Evolutionary conservation across 1,284 basidiomycete genomes (phyloP).

Genomic region (Naganishia albida): DNA sequence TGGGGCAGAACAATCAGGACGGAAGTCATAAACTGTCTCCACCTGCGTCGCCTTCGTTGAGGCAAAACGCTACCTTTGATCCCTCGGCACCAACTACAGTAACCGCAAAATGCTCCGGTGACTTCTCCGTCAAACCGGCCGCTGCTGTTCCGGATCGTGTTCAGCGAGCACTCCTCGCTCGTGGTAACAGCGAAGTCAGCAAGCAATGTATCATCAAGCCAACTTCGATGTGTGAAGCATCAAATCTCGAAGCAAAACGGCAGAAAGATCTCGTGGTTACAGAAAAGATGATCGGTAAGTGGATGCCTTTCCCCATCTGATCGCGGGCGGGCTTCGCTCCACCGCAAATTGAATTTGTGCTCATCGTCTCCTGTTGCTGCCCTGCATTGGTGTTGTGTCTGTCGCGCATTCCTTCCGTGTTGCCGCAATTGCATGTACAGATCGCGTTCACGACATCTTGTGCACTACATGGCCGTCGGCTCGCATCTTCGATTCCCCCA

Average conservation of each 20-base stretch:
- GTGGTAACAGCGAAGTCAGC: conserved; percentile 20
- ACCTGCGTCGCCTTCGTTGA: conserved; percentile 6
- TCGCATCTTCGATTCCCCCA: conserved; percentile 29
- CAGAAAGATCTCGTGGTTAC: conserved; percentile 29
- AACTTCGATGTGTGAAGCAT: neutral
- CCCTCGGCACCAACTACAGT: conserved; percentile 12
- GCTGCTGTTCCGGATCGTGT: neutral
- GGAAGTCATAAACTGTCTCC: conserved; percentile 13
- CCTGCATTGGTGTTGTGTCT: neutral
- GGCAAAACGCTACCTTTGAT: conserved; percentile 11
- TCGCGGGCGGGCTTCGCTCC: neutral
- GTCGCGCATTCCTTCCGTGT: neutral
- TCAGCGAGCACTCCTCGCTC: conserved; percentile 17
- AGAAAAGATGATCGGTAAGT: conserved; percentile 40
- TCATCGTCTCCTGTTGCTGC: neutral
- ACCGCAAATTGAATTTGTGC: neutral
- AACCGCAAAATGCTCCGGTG: conserved; percentile 2
- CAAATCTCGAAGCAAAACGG: conserved; percentile 23
- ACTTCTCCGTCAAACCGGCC: neutral
- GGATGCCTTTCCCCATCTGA: neutral
- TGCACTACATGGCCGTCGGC: conserved; percentile 35
- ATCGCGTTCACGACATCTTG: conserved; percentile 33
- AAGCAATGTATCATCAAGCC: conserved; percentile 16
- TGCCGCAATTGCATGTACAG: conserved; percentile 7
- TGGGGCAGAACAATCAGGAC: conserved; percentile 15